phyloP scores from a whole-genome alignment of 768 basidiomycete genomes.

The Russula sp. region DNA sequence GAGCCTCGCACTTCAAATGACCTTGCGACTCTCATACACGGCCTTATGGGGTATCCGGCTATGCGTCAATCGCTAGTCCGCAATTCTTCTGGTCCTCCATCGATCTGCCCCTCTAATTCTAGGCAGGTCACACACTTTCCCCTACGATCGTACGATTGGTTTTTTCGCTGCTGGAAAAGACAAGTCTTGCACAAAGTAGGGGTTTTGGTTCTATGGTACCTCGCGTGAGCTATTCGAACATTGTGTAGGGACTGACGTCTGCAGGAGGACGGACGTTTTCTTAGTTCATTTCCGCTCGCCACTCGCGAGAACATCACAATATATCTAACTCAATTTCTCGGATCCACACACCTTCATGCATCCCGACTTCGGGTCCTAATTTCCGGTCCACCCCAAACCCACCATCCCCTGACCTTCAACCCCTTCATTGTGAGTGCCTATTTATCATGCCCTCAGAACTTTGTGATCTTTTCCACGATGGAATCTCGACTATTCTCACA shows the following conservation, averaged over 20 bases:
- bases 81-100: neutral
- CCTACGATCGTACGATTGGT: slow-evolving; percentile 1
- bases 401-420: neutral
- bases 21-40: slow-evolving; percentile 6
- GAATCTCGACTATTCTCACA: slow-evolving; percentile 9
- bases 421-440: neutral
- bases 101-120: neutral
- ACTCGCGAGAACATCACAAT: slow-evolving; percentile 16
- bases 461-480: slow-evolving; percentile 4
- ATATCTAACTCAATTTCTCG: slow-evolving; percentile 10
- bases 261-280: slow-evolving; percentile 6
- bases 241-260: slow-evolving; percentile 7
- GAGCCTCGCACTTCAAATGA: slow-evolving; percentile 2
- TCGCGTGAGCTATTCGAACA: neutral
- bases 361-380: slow-evolving; percentile 10
- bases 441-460: slow-evolving; percentile 5
- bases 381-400: slow-evolving; percentile 7
- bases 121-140: neutral
- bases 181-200: neutral
- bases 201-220: neutral
- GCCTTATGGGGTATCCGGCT: neutral
- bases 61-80: neutral
- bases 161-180: neutral
- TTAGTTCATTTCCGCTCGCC: slow-evolving; percentile 16
- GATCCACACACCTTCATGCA: slow-evolving; percentile 7